Evolutionary conservation across 2,329 filamentous ascomycete species (phyloP).

Genomic region (Fusarium nelsonii): DNA sequence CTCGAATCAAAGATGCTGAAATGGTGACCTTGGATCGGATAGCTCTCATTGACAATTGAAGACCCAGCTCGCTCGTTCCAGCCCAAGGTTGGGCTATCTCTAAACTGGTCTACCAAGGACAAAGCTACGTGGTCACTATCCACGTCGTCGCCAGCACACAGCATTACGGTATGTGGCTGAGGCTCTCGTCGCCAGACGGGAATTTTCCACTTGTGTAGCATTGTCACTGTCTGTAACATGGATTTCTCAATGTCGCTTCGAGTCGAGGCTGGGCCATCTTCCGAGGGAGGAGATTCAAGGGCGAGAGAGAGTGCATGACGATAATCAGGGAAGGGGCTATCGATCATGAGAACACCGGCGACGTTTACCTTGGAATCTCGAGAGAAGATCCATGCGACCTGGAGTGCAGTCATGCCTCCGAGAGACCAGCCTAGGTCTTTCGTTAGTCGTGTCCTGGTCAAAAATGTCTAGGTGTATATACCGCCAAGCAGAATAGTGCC

Average conservation of each 20-base stretch:
- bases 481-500: conserved; percentile 10
- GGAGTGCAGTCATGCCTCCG: conserved; percentile 6
- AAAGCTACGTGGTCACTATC: conserved; percentile 2
- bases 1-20: conserved; percentile 9
- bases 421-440: conserved; percentile 10
- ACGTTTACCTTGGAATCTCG: conserved; percentile 5
- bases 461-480: conserved; percentile 2
- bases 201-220: conserved; percentile 9
- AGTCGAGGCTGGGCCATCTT: conserved; percentile 2
- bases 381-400: conserved; percentile 10
- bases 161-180: conserved; percentile 1
- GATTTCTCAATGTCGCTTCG: conserved; percentile 9
- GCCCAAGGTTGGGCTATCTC: conserved; percentile 8
- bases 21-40: conserved; percentile 5
- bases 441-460: background rate
- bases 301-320: conserved; percentile 8
- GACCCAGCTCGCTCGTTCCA: conserved; percentile 9
- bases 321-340: conserved; percentile 8
- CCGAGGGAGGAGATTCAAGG: conserved; percentile 7
- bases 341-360: conserved; percentile 6
- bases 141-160: conserved; percentile 5
- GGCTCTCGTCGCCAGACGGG: conserved; percentile 4
- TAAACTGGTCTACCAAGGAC: conserved; percentile 10
- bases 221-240: conserved; percentile 5
- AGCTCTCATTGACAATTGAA: conserved; percentile 2